phyloP scores from a whole-genome alignment of 768 basidiomycete genomes.

The Gymnopilus junonius region DNA sequence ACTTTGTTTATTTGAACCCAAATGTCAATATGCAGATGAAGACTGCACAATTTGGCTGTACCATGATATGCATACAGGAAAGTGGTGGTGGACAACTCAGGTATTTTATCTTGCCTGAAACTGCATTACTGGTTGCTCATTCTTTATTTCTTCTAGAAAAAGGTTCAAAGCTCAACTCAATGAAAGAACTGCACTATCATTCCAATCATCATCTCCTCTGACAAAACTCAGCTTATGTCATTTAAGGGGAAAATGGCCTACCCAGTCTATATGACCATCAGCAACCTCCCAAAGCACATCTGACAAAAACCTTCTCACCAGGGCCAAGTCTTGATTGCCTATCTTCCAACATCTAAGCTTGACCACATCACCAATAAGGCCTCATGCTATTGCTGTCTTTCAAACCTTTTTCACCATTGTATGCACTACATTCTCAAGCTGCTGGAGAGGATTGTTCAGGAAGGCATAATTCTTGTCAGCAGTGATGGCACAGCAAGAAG shows the following conservation, averaged over 20 bases:
- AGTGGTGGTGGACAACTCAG: constrained; percentile 10
- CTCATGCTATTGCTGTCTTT: constrained; percentile 19
- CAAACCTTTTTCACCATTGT: constrained; percentile 43
- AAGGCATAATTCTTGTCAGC: constrained; percentile 28
- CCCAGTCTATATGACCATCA: constrained; percentile 15
- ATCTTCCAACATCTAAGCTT: constrained; percentile 29
- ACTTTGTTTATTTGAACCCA: not conserved
- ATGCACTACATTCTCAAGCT: constrained; percentile 34
- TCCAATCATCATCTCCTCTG: constrained; percentile 39
- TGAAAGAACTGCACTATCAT: constrained; percentile 31
- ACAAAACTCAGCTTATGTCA: constrained; percentile 13
- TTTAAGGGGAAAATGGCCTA: constrained; percentile 11
- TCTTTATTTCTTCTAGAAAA: not conserved
- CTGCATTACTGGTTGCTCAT: not conserved
- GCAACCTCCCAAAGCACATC: constrained; percentile 12
- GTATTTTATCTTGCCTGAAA: not conserved
- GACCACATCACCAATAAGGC: constrained; percentile 27
- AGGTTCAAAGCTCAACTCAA: not conserved
- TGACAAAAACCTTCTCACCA: constrained; percentile 7
- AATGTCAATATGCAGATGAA: not conserved
- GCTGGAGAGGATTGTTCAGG: constrained; percentile 23
- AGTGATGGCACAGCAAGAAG: constrained; percentile 37
- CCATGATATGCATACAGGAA: constrained; percentile 7
- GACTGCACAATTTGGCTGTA: not conserved
- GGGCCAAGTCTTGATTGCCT: constrained; percentile 8